These are phyloP conservation scores for Fagopyrum homotropicum DNA, from an alignment of 148 eudicot genomes.

Conservation along the genomic window DNA sequence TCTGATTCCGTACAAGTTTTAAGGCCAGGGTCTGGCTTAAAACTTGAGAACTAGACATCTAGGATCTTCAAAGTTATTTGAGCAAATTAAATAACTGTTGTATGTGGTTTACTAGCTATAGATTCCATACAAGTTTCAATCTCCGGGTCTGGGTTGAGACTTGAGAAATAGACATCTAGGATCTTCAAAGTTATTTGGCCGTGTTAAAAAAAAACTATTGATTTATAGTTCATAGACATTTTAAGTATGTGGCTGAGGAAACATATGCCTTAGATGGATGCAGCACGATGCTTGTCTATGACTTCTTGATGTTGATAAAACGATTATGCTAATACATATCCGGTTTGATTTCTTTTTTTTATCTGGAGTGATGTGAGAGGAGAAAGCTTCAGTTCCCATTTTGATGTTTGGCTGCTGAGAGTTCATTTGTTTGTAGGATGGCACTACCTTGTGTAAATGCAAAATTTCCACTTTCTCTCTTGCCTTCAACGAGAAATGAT, in stretches of 20 bases:
- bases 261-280: background rate
- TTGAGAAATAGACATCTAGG: background rate
- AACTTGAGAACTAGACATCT: no score
- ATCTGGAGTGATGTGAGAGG: background rate
- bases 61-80: no score
- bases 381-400: background rate
- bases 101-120: background rate
- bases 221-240: background rate
- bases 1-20: no score
- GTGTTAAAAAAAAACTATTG: background rate
- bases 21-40: no score
- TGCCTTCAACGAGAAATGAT: constrained; percentile 16
- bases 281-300: background rate
- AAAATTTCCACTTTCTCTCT: constrained; percentile 18
- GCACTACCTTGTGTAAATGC: constrained; percentile 22
- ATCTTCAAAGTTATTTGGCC: background rate
- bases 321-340: background rate
- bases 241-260: background rate
- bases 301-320: background rate
- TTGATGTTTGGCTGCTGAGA: constrained; percentile 15
- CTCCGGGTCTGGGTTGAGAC: no score
- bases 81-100: no score
- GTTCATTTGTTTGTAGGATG: constrained; percentile 31
- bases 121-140: background rate
- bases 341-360: background rate